Evolutionary conservation across 1,139 yeast genomes (phyloP), one percentile per base, ranked within the genome.

Genomic region (Suhomyces terraborum): DNA sequence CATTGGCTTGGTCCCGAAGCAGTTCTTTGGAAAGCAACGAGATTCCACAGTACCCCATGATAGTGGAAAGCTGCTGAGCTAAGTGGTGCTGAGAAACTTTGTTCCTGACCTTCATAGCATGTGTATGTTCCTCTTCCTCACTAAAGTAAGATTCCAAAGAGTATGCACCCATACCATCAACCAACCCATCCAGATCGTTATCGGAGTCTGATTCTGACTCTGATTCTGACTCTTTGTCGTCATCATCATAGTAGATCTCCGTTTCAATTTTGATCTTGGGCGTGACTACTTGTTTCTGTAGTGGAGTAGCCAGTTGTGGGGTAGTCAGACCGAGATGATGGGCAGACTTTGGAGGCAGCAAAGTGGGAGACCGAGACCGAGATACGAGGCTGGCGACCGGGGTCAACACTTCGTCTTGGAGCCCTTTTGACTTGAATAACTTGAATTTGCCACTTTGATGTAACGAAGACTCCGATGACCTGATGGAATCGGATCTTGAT

Each of bases 1-100:
- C 67, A 44, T 65, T 58, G 9, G 72, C 73, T 3, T 51, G 40
- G 5, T 51, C 60, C 2, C 54, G 53, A 22, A 62, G 48, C 32
- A 51, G 47, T 14, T 50, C 45, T 40, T 46, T 48, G 28, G 55
- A 20, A 9, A 38, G 37, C 22, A 47, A 39, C 16, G 48, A 50
- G 26, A 65, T 43, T 0, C 70, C 71, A 45, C 71, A 67, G 47
- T 61, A 64, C n/a, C 63, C 69, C 66, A 66, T 65, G 12, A 67
- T 52, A 5, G 62, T 52, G 4, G 61, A 55, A 14, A 65, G 49
- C 36, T 62, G 69, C 6, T 60, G 47, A 0, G 52, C 49, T 24
- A 56, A 41, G 33, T 49, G 51, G 21, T 49, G 45, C 35, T 32
- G 36, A 10, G 45, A 31, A 4, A 38, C 33, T 18, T 43, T 41